phyloP scores from a whole-genome alignment of 306 rosid species.

The Citrullus colocynthis region DNA sequence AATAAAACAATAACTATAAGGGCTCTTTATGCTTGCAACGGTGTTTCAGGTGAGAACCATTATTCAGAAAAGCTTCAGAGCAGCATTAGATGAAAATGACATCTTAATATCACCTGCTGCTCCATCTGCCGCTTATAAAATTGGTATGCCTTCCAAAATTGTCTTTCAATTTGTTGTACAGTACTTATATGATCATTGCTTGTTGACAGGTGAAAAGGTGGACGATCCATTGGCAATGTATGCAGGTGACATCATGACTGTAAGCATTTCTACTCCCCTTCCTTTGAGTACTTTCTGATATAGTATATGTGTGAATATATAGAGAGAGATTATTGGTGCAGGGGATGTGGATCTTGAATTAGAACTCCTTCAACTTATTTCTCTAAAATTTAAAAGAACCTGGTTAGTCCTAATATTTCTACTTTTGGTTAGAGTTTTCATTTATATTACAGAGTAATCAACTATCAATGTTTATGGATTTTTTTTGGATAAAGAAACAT shows the following conservation, averaged over 20 bases:
- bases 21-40: conserved; percentile 12
- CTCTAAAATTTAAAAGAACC: background rate
- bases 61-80: conserved; percentile 72
- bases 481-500: no score
- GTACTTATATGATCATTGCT: background rate
- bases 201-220: conserved; percentile 72
- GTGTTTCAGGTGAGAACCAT: conserved; percentile 83
- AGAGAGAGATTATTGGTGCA: background rate
- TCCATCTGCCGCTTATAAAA: conserved; percentile 87
- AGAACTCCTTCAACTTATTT: background rate
- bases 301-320: background rate
- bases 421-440: background rate
- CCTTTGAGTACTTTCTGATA: background rate
- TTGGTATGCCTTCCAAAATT: conserved; percentile 32
- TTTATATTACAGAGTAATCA: background rate
- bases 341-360: background rate
- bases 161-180: conserved; percentile 11
- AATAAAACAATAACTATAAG: no score
- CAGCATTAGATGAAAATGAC: conserved; percentile 69
- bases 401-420: background rate
- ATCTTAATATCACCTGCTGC: conserved; percentile 92
- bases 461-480: background rate
- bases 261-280: conserved; percentile 31
- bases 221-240: conserved; percentile 91
- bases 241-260: conserved; percentile 97